Percentiles rank a stretch among this genome's conserved stretches.
These are phyloP conservation scores for Neurospora sp. DNA, from an alignment of 495 filamentous ascomycete genomes.

Conservation along the genomic window DNA sequence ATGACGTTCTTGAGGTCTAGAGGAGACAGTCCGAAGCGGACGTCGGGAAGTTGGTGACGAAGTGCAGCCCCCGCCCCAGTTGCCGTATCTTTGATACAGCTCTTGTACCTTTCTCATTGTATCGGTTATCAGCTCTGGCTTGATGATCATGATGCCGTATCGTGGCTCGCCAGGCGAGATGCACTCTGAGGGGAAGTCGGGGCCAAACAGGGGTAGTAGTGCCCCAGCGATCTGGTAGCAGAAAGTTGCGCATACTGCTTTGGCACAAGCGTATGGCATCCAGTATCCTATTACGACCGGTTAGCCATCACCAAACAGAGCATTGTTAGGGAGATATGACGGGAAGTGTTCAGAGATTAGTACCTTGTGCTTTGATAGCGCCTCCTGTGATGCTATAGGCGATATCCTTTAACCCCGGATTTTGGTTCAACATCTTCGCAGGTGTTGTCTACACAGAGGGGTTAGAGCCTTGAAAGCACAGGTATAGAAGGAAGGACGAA, in stretches of 20 bases:
- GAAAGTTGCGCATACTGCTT: conserved; percentile 75
- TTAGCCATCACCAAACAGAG: neutral
- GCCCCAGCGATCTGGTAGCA: conserved; percentile 76
- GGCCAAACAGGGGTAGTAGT: conserved; percentile 81
- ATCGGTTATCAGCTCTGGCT: conserved; percentile 43
- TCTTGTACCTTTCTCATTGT: conserved; percentile 45
- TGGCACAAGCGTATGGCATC: conserved; percentile 84
- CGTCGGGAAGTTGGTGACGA: conserved; percentile 1
- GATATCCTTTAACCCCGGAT: conserved; percentile 74
- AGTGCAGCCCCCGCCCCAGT: neutral
- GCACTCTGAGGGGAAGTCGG: conserved; percentile 64
- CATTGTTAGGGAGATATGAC: neutral
- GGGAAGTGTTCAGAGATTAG: neutral
- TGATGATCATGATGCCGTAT: conserved; percentile 61
- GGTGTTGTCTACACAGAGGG: conserved; percentile 57
- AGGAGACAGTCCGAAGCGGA: conserved; percentile 7
- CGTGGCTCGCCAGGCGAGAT: conserved; percentile 44
- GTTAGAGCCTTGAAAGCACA: neutral
- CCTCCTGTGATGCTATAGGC: conserved; percentile 93
- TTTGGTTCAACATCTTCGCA: conserved; percentile 67
- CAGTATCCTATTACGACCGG: conserved; percentile 65
- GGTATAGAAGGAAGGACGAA: conserved; percentile 20
- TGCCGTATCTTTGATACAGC: conserved; percentile 5
- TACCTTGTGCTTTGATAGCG: conserved; percentile 82
- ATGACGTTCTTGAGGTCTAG: conserved; percentile 3